These are phyloP conservation scores for Penicillium sp. DNA, from an alignment of 2,329 filamentous ascomycete genomes.

Conservation along the genomic window DNA sequence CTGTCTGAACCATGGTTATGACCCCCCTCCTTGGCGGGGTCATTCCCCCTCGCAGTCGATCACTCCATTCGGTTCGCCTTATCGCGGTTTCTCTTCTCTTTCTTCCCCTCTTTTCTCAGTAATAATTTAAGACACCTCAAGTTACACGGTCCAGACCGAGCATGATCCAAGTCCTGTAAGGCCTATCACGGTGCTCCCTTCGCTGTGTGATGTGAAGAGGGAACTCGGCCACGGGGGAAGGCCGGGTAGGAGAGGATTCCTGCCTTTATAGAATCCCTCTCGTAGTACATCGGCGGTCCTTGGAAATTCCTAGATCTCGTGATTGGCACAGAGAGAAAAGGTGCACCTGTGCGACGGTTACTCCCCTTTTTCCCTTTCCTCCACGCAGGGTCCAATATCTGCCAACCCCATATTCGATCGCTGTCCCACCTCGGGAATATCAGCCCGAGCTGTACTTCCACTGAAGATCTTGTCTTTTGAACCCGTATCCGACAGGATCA, in stretches of 20 bases:
- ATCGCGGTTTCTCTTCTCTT: too few species aligned
- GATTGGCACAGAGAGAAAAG: constrained; percentile 4
- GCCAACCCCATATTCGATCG: constrained; percentile 19
- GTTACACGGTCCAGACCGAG: constrained; percentile 18
- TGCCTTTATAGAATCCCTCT: constrained; percentile 3
- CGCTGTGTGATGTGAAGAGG: constrained; percentile 16
- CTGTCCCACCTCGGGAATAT: constrained; percentile 20
- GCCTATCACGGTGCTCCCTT: constrained; percentile 11
- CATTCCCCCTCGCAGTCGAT: constrained; percentile 1
- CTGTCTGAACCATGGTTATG: constrained; percentile 3
- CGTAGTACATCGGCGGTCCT: background rate
- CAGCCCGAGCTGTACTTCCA: constrained; percentile 7
- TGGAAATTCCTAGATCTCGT: background rate
- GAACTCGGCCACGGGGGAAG: background rate
- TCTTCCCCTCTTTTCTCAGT: constrained; percentile 6
- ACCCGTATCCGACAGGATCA: constrained; percentile 7
- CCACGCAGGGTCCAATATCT: constrained; percentile 19
- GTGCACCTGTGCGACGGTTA: constrained; percentile 12
- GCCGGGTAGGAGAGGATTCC: constrained; percentile 7
- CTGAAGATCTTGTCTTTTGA: background rate
- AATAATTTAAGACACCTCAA: constrained; percentile 16
- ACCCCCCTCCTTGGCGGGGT: background rate
- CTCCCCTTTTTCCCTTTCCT: constrained; percentile 2
- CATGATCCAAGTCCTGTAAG: constrained; percentile 2
- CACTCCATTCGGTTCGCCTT: too few species aligned